Conservation (phyloP, 352 stramenopile genomes). For the Phytophthora uliginosa region DNA sequence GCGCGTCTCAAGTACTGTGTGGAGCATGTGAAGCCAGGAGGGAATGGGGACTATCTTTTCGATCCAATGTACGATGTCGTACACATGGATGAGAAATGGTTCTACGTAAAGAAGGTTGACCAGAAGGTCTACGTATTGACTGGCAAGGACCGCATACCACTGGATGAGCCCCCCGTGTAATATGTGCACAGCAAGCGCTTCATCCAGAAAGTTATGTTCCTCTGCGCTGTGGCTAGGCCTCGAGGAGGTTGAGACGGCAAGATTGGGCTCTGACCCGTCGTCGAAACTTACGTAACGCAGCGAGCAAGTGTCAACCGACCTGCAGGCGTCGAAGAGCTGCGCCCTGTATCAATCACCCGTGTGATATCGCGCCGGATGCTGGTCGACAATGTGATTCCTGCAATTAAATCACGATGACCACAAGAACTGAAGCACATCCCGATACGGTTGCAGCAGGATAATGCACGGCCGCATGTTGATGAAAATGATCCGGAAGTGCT, state of each 20-base stretch:
- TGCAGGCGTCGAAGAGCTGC: slow-evolving; percentile 4
- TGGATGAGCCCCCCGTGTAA: neutral
- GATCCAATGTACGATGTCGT: slow-evolving; percentile 7
- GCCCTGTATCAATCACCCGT: neutral
- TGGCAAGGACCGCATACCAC: neutral
- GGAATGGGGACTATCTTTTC: neutral
- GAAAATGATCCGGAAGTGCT: too few relatives aligned
- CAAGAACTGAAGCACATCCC: too few relatives aligned
- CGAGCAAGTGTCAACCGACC: neutral
- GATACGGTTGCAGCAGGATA: too few relatives aligned
- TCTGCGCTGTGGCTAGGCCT: slow-evolving; percentile 6
- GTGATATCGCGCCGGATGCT: too few relatives aligned
- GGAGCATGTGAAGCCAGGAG: neutral
- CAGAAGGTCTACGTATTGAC: slow-evolving; percentile 4
- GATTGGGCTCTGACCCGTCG: slow-evolving; percentile 5
- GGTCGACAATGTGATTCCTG: too few relatives aligned
- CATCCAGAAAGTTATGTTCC: neutral
- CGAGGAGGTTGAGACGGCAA: slow-evolving; percentile 10
- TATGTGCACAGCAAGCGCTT: slow-evolving; percentile 5
- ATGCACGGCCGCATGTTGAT: too few relatives aligned
- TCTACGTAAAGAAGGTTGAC: slow-evolving; percentile 7
- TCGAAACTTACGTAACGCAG: slow-evolving; percentile 2
- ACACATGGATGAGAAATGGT: slow-evolving; percentile 16
- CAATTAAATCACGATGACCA: too few relatives aligned
- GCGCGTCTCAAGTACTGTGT: neutral